These are phyloP conservation scores for Myrmaecium sp. DNA, from an alignment of 2,329 filamentous ascomycete species.

Conservation along the genomic window DNA sequence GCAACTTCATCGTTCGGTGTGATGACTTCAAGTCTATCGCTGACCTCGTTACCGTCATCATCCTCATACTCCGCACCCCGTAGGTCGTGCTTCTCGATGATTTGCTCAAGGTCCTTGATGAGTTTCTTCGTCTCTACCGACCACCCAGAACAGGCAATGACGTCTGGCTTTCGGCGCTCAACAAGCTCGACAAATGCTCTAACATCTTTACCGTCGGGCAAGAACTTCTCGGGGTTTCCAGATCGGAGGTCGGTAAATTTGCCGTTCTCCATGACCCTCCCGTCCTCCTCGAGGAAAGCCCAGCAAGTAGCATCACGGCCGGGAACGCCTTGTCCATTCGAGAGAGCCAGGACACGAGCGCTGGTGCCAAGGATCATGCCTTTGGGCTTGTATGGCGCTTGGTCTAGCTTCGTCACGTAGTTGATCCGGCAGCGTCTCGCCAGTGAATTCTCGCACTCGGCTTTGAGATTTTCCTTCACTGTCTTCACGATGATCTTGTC, in stretches of 20 bases:
- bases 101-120: slow-evolving; percentile 60
- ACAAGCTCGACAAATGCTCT: slow-evolving; percentile 65
- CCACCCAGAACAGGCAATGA: slow-evolving; percentile 78
- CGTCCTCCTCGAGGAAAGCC: slow-evolving; percentile 88
- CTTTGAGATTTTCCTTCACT: slow-evolving; percentile 85
- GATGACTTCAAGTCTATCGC: slow-evolving; percentile 70
- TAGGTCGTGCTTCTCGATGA: slow-evolving; percentile 63
- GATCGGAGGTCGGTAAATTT: slow-evolving; percentile 64
- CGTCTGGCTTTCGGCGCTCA: slow-evolving; percentile 67
- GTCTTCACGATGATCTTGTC: slow-evolving; percentile 74
- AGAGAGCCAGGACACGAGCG: slow-evolving; percentile 72
- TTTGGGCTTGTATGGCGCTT: slow-evolving; percentile 90
- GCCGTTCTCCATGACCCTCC: slow-evolving; percentile 73
- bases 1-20: slow-evolving; percentile 95
- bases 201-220: slow-evolving; percentile 47
- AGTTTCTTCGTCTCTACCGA: slow-evolving; percentile 74
- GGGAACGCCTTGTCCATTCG: slow-evolving; percentile 68
- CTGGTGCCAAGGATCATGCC: slow-evolving; percentile 78
- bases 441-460: slow-evolving; percentile 84
- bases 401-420: slow-evolving; percentile 78
- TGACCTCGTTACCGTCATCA: slow-evolving; percentile 50
- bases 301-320: slow-evolving; percentile 65
- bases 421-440: slow-evolving; percentile 77
- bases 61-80: slow-evolving; percentile 72
- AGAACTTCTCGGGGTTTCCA: slow-evolving; percentile 46